Percentiles rank a stretch among this genome's conserved stretches.
Conservation (phyloP, 192 early-diverging fungal species). For the Paraglomus occultum region DNA sequence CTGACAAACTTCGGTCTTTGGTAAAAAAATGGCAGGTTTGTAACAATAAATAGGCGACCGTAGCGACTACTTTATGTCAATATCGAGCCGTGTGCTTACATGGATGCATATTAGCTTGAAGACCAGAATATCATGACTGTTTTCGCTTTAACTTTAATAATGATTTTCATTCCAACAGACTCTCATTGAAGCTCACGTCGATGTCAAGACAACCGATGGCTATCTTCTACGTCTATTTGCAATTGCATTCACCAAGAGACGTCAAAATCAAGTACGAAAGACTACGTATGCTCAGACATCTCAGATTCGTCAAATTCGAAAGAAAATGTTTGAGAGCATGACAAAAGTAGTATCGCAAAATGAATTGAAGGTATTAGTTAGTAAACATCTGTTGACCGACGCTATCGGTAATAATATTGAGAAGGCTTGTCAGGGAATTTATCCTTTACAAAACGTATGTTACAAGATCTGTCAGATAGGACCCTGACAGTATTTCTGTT, state of each 20-base stretch:
- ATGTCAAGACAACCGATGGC: conserved; percentile 99
- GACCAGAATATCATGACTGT: too few relatives aligned
- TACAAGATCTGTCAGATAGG: too few relatives aligned
- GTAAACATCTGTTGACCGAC: conserved; percentile 91
- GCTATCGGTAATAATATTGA: conserved; percentile 97
- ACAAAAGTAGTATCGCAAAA: conserved; percentile 74
- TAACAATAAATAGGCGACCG: background rate
- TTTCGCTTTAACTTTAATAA: background rate
- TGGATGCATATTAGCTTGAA: background rate
- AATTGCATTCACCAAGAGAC: conserved; percentile 96
- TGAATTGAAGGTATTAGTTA: conserved; percentile 94
- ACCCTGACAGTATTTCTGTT: too few relatives aligned
- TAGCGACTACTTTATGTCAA: background rate
- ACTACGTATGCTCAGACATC: conserved; percentile 97
- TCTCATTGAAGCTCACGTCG: conserved; percentile 94
- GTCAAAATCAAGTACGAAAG: conserved; percentile 93
- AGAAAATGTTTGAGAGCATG: conserved; percentile 99
- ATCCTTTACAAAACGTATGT: conserved; percentile 89
- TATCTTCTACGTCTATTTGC: conserved; percentile 98
- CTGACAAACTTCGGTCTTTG: conserved; percentile 99
- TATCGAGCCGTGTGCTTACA: background rate
- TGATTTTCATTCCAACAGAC: conserved; percentile 47
- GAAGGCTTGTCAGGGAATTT: conserved; percentile 97
- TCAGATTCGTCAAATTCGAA: conserved; percentile 98
- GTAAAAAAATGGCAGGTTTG: conserved; percentile 98